phyloP scores from a whole-genome alignment of 305 asterid species.

The Fraxinus baroniana region DNA sequence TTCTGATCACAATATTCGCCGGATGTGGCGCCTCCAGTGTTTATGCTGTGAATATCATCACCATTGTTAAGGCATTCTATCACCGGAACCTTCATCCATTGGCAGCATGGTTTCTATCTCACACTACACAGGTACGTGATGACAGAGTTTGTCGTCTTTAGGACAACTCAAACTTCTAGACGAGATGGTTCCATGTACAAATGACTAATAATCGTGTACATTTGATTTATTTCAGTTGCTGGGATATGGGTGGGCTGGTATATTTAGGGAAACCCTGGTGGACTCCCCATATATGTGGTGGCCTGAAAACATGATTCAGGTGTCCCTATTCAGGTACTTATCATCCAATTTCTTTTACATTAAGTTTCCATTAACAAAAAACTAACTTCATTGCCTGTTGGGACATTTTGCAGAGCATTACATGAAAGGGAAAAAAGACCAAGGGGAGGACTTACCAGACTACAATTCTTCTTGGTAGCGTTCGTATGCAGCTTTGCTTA shows the following conservation, averaged over 20 bases:
- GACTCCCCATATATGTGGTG: slow-evolving; percentile 80
- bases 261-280: slow-evolving; percentile 45
- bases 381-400: not conserved
- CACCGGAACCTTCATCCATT: slow-evolving; percentile 37
- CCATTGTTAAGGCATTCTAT: slow-evolving; percentile 55
- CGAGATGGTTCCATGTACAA: not conserved
- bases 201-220: not conserved
- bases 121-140: slow-evolving; percentile 51
- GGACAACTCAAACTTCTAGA: not conserved
- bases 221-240: slow-evolving; percentile 41
- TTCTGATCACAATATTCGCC: slow-evolving; percentile 65
- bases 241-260: slow-evolving; percentile 80
- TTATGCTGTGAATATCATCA: slow-evolving; percentile 51
- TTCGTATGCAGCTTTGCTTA: slow-evolving; percentile 54
- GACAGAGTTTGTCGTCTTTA: not conserved
- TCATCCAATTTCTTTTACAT: not conserved
- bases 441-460: slow-evolving; percentile 45
- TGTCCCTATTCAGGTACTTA: slow-evolving; percentile 61
- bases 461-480: slow-evolving; percentile 54
- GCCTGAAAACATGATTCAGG: slow-evolving; percentile 56
- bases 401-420: slow-evolving; percentile 39
- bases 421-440: slow-evolving; percentile 57
- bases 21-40: slow-evolving; percentile 47
- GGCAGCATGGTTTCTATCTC: slow-evolving; percentile 50
- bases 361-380: not conserved